A percentile compares a stretch with the other conserved stretches of the same genome.
Conservation (phyloP, 176 grass and related monocot species). For the Poa annua region DNA sequence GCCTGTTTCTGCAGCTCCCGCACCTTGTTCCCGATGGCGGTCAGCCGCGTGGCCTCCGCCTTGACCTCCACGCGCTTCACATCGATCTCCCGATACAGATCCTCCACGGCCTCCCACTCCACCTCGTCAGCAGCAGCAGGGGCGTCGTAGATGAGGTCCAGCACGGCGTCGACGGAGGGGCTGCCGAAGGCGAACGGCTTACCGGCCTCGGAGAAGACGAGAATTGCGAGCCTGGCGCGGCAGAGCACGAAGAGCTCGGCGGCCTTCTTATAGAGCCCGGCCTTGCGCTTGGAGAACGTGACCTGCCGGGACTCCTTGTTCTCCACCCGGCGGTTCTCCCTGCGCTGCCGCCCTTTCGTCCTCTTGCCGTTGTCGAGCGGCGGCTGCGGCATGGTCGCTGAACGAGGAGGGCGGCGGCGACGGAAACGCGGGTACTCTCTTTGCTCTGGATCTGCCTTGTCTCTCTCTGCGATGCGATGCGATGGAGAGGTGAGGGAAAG, state of each 20-base stretch:
- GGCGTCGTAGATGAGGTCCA: not conserved
- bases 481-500: not conserved
- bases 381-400: conserved; percentile 1
- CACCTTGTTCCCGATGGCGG: not conserved
- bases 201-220: conserved; percentile 52
- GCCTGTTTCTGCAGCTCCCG: not conserved
- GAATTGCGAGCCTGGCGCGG: conserved; percentile 49
- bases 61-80: not conserved
- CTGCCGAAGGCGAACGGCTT: conserved; percentile 21
- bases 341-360: conserved; percentile 36
- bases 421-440: not conserved
- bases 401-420: not conserved
- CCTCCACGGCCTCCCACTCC: not conserved
- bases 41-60: not conserved
- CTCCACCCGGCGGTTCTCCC: conserved; percentile 29
- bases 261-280: conserved; percentile 63
- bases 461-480: not conserved
- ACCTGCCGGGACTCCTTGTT: conserved; percentile 25
- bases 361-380: not conserved
- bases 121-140: not conserved
- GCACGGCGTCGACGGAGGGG: conserved; percentile 9
- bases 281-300: conserved; percentile 46
- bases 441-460: not conserved
- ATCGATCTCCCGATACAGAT: not conserved
- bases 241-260: conserved; percentile 61